Base-by-base conservation (phyloP, 352 stramenopile genomes). In the Phytophthora sp. region DNA sequence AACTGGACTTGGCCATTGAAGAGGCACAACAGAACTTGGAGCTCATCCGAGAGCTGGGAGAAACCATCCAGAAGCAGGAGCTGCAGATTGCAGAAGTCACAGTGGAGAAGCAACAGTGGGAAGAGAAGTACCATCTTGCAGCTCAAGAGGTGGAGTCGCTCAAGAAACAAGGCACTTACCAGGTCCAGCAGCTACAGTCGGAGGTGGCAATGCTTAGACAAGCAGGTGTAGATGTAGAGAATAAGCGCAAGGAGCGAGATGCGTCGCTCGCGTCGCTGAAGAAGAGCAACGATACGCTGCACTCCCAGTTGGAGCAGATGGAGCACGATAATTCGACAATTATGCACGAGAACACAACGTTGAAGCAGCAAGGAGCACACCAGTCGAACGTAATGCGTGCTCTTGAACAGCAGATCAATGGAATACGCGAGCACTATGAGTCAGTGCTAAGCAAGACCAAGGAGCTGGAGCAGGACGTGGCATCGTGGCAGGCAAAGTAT, bases 61-160 rank as follows among this genome's bases (percentile, higher is more conserved):
- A 79, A 71, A 82, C 67, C 11, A 85, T 93, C 42, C 66, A 90
- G 47, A 76, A 89, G 38, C 75, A 83, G 20, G 79, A 91, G 60
- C 46, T 89, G 18, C 67, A 93, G 52, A 59, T 89, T 21, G 77
- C 79, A 15, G 73, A 71, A 1, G 64, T 71, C 24, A 71, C 78
- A 41, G 78, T 90, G 18, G 76, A 93, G 46, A 90, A 89, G 47
- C 84, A 93, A 56, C 67, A 72, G 20, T 92, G 82, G 86, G 86
- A 94, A 54, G 84, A 94, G 36, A 92, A 94, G 27, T 91, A 88
- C 42, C 63, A 86, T 35, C 79, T 88, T 23, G 71, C 71, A 3
- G 66, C 69, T 7, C 78, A 83, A 16, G 80, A 91, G 56, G 69
- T 79, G 9, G 77, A 90, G 35, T 55, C 66, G 3, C 59, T 89